phyloP scores from a whole-genome alignment of 495 filamentous ascomycete species.

The Immersiella caudata region DNA sequence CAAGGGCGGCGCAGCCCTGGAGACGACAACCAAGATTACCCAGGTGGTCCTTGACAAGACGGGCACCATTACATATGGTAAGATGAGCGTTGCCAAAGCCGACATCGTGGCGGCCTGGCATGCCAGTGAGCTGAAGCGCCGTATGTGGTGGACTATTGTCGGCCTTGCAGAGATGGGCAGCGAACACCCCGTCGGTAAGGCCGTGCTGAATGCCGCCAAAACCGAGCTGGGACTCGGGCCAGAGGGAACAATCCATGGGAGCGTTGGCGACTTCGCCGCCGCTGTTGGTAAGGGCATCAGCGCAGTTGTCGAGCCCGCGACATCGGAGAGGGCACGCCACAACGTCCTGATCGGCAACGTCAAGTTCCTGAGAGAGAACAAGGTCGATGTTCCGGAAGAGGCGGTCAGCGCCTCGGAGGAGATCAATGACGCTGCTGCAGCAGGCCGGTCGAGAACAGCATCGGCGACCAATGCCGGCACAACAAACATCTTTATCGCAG shows the following conservation, averaged over 20 bases:
- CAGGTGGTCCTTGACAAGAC: conserved; percentile 99
- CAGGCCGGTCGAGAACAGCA: conserved; percentile 34
- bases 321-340: conserved; percentile 68
- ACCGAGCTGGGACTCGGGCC: conserved; percentile 68
- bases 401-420: conserved; percentile 59
- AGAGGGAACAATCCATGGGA: conserved; percentile 79
- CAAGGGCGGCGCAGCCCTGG: conserved; percentile 92
- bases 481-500: conserved; percentile 88
- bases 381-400: conserved; percentile 65
- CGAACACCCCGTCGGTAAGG: conserved; percentile 92
- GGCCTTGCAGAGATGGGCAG: conserved; percentile 91
- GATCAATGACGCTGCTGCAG: conserved; percentile 52
- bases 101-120: conserved; percentile 70
- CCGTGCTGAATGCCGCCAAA: conserved; percentile 74
- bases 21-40: conserved; percentile 88
- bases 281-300: conserved; percentile 83
- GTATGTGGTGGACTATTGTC: conserved; percentile 92
- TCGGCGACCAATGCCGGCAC: conserved; percentile 60
- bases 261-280: conserved; percentile 80
- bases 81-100: conserved; percentile 83
- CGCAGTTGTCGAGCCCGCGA: conserved; percentile 76
- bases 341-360: conserved; percentile 82
- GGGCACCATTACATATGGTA: conserved; percentile 89
- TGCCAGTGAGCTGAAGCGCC: conserved; percentile 64
- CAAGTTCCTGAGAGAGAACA: conserved; percentile 69